phyloP scores from a whole-genome alignment of 1,284 basidiomycete species.

The Leccinum pachyderme region DNA sequence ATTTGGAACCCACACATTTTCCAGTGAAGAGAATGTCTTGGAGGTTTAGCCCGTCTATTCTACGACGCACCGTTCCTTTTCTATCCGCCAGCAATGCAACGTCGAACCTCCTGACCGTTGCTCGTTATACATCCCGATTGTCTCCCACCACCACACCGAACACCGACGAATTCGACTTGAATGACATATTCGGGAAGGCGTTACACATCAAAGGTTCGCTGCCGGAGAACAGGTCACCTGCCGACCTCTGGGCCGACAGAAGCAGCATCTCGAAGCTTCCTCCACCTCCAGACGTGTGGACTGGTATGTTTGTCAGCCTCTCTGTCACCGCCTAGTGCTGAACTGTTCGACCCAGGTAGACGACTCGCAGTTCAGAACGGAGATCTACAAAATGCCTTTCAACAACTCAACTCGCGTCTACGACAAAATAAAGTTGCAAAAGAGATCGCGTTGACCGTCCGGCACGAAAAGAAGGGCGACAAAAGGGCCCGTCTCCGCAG shows the following conservation, averaged over 20 bases:
- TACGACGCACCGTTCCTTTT: conserved; percentile 13
- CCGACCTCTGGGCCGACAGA: conserved; percentile 40
- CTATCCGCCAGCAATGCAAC: not conserved
- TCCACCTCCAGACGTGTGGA: conserved; percentile 29
- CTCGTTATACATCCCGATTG: conserved; percentile 11
- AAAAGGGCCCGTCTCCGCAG: conserved; percentile 35
- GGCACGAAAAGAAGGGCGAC: conserved; percentile 57
- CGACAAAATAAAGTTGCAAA: conserved; percentile 52
- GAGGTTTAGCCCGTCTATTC: conserved; percentile 13
- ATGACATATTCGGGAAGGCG: conserved; percentile 16
- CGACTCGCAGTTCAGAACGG: conserved; percentile 36
- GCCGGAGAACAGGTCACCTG: conserved; percentile 21
- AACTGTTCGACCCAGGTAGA: conserved; percentile 38
- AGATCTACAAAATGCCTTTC: conserved; percentile 43
- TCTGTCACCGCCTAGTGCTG: not conserved
- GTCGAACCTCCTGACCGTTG: conserved; percentile 1
- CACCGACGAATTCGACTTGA: conserved; percentile 10
- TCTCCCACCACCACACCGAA: conserved; percentile 2
- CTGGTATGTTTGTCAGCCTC: conserved; percentile 20
- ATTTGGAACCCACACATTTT: conserved; percentile 21
- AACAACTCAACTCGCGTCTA: conserved; percentile 51
- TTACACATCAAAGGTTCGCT: conserved; percentile 17
- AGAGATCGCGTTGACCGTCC: conserved; percentile 48
- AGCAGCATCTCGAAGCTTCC: conserved; percentile 24
- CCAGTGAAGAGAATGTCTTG: conserved; percentile 19